Conservation (phyloP, 2,329 filamentous ascomycete species). For the Aureobasidium sp. region DNA sequence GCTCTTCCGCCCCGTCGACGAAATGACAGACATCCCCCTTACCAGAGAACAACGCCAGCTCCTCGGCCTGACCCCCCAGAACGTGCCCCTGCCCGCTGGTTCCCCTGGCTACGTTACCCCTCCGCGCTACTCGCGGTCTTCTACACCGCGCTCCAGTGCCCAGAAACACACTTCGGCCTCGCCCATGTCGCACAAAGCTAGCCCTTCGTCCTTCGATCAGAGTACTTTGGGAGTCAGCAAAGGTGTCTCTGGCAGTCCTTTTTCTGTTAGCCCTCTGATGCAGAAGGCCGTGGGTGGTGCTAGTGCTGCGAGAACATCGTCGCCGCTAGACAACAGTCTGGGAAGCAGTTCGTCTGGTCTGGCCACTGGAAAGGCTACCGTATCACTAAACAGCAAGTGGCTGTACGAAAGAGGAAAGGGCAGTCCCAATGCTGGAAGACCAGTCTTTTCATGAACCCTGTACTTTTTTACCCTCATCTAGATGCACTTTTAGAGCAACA, state of each 20-base stretch:
- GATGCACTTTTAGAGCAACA: background rate
- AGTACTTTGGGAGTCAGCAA: conserved; percentile 12
- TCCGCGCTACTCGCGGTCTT: conserved; percentile 74
- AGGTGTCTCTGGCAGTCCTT: conserved; percentile 17
- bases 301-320: conserved; percentile 50
- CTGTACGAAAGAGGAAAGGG: conserved; percentile 73
- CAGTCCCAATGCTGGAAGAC: conserved; percentile 38
- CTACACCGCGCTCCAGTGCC: conserved; percentile 51
- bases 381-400: conserved; percentile 88
- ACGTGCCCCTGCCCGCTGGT: conserved; percentile 55
- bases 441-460: conserved; percentile 14
- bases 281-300: conserved; percentile 57
- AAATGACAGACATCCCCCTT: conserved; percentile 81
- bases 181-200: conserved; percentile 32
- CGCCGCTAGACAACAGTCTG: conserved; percentile 9
- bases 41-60: conserved; percentile 82
- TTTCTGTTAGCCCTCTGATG: conserved; percentile 49
- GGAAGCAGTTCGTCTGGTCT: conserved; percentile 50
- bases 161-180: conserved; percentile 23
- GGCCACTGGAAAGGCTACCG: conserved; percentile 59
- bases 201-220: conserved; percentile 17
- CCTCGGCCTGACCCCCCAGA: conserved; percentile 68
- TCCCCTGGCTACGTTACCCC: conserved; percentile 70
- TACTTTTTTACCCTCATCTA: background rate
- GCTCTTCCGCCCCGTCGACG: conserved; percentile 64